Conservation (phyloP, 352 stramenopile species). For the Globisporangium canariense region DNA sequence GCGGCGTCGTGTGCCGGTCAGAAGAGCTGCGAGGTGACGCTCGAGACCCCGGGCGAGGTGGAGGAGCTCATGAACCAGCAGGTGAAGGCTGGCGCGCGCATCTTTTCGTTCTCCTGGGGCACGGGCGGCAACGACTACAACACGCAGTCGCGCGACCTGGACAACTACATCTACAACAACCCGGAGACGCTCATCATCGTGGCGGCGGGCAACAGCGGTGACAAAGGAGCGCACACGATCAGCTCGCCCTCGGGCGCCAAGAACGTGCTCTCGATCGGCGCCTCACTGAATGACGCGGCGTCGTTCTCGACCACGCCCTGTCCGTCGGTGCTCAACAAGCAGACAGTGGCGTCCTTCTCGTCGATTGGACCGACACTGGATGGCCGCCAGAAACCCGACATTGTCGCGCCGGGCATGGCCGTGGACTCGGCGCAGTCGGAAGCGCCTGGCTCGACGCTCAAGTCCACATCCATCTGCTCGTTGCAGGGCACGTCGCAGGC, state of each 20-base stretch:
- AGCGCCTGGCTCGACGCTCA: slow-evolving; percentile 44
- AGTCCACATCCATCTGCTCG: slow-evolving; percentile 57
- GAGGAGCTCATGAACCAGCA: slow-evolving; percentile 57
- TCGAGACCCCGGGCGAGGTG: slow-evolving; percentile 69
- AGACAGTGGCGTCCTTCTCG: slow-evolving; percentile 81
- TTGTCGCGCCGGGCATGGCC: slow-evolving; percentile 83
- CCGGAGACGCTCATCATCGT: slow-evolving; percentile 84
- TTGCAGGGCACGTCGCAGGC: slow-evolving; percentile 79
- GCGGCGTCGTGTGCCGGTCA: slow-evolving; percentile 34
- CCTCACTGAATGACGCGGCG: slow-evolving; percentile 62
- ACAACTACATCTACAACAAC: slow-evolving; percentile 84
- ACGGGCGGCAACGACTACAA: slow-evolving; percentile 78
- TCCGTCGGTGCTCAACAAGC: slow-evolving; percentile 59
- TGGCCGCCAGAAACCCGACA: slow-evolving; percentile 83
- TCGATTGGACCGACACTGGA: slow-evolving; percentile 80
- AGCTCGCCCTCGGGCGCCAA: slow-evolving; percentile 80
- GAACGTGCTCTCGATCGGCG: slow-evolving; percentile 82
- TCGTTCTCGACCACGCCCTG: slow-evolving; percentile 50
- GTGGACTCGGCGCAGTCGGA: slow-evolving; percentile 72
- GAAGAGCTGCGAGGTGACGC: slow-evolving; percentile 49
- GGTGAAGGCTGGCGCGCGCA: slow-evolving; percentile 64
- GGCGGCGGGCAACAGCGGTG: slow-evolving; percentile 87
- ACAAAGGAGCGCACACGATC: slow-evolving; percentile 68
- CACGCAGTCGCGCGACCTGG: slow-evolving; percentile 72
- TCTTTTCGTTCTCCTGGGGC: slow-evolving; percentile 87